Evolutionary conservation across 495 filamentous ascomycete genomes (phyloP).

Genomic region (Talaromyces proteolyticus): DNA sequence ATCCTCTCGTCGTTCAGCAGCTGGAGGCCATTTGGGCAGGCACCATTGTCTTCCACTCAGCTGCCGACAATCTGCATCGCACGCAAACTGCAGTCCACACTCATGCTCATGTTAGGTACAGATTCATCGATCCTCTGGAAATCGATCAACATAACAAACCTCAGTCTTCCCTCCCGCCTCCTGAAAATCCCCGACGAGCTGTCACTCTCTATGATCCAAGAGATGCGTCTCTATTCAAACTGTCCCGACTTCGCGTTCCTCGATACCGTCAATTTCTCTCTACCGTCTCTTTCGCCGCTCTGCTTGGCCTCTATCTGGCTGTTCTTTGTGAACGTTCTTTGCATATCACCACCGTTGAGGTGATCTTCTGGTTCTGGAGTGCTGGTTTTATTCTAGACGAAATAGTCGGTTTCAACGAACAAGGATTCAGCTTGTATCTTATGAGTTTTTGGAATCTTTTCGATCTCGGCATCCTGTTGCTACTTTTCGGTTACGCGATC

Average conservation of each 20-base stretch:
- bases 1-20: slow-evolving; percentile 86
- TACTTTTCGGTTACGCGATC: slow-evolving; percentile 82
- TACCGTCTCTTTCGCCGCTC: slow-evolving; percentile 72
- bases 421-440: slow-evolving; percentile 89
- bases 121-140: not conserved
- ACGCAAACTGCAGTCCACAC: slow-evolving; percentile 21
- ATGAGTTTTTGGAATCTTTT: slow-evolving; percentile 98
- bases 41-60: slow-evolving; percentile 85
- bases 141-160: not conserved
- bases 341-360: slow-evolving; percentile 71
- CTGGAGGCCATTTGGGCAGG: slow-evolving; percentile 95
- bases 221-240: slow-evolving; percentile 83
- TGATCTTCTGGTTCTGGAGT: slow-evolving; percentile 95
- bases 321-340: slow-evolving; percentile 65
- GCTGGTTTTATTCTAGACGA: slow-evolving; percentile 97
- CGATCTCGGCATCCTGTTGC: slow-evolving; percentile 79
- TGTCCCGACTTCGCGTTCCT: slow-evolving; percentile 82
- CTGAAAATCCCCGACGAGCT: slow-evolving; percentile 47
- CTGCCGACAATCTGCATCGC: slow-evolving; percentile 75
- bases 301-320: slow-evolving; percentile 77
- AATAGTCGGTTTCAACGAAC: slow-evolving; percentile 85
- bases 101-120: slow-evolving; percentile 22
- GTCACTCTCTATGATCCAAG: slow-evolving; percentile 86
- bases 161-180: not conserved
- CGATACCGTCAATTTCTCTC: slow-evolving; percentile 86